phyloP scores from a whole-genome alignment of 2,329 filamentous ascomycete species.

The Fusarium napiforme region DNA sequence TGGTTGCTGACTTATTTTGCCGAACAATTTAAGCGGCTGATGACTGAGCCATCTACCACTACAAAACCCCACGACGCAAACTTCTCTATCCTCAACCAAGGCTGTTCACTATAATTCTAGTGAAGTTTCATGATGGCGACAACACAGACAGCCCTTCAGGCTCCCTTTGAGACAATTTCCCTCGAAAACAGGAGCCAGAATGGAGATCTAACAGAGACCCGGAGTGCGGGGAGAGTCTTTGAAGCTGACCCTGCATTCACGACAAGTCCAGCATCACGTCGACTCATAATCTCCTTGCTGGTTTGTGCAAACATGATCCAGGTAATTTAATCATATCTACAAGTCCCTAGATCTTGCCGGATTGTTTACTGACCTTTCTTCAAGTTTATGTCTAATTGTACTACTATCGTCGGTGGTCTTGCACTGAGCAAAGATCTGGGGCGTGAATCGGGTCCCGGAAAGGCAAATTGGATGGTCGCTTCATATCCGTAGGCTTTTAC shows the following conservation, averaged over 20 bases:
- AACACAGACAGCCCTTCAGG: not conserved
- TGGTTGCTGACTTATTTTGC: not conserved
- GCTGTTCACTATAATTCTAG: accelerated
- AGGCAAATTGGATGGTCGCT: constrained; percentile 22
- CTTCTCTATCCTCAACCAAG: not conserved
- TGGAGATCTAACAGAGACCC: not conserved
- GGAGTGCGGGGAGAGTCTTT: not conserved
- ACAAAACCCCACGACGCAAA: not conserved
- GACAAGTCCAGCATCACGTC: not conserved
- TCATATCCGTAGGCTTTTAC: not conserved
- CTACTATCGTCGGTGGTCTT: constrained; percentile 9
- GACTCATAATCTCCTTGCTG: constrained; percentile 4
- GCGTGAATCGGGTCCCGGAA: constrained; percentile 9
- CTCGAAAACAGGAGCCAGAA: not conserved
- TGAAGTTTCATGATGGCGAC: not conserved
- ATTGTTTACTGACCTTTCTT: not conserved
- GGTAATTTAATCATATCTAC: not conserved
- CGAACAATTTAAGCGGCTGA: constrained; percentile 12
- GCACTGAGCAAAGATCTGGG: constrained; percentile 9
- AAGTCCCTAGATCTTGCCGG: no score
- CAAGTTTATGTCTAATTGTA: constrained; percentile 11
- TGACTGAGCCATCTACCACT: not conserved
- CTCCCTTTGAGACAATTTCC: not conserved
- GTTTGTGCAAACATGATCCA: constrained; percentile 20
- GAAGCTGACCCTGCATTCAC: constrained; percentile 15